phyloP scores from a whole-genome alignment of 2,329 filamentous ascomycete genomes.

The Chalaropsis thielavioides region DNA sequence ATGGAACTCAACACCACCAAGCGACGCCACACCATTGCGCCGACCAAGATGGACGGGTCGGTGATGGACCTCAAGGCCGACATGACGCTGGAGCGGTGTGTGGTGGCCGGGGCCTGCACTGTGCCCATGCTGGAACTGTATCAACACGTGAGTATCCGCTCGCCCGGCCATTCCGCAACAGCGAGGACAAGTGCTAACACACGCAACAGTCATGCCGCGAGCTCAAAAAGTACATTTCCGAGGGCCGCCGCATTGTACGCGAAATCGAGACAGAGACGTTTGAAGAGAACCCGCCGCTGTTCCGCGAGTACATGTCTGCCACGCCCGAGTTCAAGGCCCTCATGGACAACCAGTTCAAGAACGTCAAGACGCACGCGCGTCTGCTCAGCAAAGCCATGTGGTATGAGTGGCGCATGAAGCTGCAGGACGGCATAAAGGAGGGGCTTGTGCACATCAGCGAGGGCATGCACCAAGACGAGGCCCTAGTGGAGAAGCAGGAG shows the following conservation, averaged over 20 bases:
- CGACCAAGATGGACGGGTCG: slow-evolving; percentile 32
- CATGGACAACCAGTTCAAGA: slow-evolving; percentile 96
- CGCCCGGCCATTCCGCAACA: too few relatives aligned
- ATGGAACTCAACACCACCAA: slow-evolving; percentile 98
- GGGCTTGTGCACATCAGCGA: slow-evolving; percentile 61
- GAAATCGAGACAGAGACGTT: slow-evolving; percentile 82
- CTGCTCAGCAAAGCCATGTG: slow-evolving; percentile 89
- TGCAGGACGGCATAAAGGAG: slow-evolving; percentile 66
- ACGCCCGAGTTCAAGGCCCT: slow-evolving; percentile 66
- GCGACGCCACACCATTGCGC: slow-evolving; percentile 66
- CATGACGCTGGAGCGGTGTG: slow-evolving; percentile 55
- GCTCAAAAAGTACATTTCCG: slow-evolving; percentile 90
- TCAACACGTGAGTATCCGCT: slow-evolving; percentile 32
- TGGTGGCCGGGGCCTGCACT: slow-evolving; percentile 80
- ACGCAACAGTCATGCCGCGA: slow-evolving; percentile 69
- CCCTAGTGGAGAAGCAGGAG: slow-evolving; percentile 52
- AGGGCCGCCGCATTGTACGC: slow-evolving; percentile 76
- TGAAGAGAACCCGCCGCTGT: slow-evolving; percentile 79
- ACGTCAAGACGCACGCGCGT: slow-evolving; percentile 84
- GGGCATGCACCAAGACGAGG: slow-evolving; percentile 62
- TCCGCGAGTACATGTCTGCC: slow-evolving; percentile 80
- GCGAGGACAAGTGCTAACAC: slow-evolving; percentile 5
- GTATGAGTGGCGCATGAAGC: slow-evolving; percentile 94
- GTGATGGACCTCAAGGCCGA: slow-evolving; percentile 34
- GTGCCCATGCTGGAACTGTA: slow-evolving; percentile 89